These are phyloP conservation scores for Colletotrichum truncatum DNA, from an alignment of 2,329 filamentous ascomycete species.

Conservation along the genomic window DNA sequence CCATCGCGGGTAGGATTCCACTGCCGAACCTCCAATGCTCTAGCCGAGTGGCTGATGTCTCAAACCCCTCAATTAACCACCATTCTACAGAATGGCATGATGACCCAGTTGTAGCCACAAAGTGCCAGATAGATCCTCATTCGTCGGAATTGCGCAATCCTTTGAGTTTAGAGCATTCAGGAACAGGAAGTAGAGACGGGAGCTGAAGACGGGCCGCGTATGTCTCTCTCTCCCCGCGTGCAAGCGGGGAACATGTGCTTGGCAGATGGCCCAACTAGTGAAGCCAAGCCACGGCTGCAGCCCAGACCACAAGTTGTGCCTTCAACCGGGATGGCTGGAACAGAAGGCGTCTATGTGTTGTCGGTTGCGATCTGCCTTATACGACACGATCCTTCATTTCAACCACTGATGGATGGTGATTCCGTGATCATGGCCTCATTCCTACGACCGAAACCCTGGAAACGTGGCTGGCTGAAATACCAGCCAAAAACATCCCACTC, in stretches of 20 bases:
- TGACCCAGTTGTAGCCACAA: not conserved
- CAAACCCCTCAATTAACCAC: not conserved
- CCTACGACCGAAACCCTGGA: not conserved
- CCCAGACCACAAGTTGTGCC: not conserved
- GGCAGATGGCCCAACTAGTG: not conserved
- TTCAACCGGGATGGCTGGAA: not conserved
- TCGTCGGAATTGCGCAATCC: not conserved
- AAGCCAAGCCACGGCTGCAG: not conserved
- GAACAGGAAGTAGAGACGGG: not conserved
- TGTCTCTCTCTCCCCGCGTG: not conserved
- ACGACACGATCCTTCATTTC: not conserved
- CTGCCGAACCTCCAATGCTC: not conserved
- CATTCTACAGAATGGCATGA: not conserved
- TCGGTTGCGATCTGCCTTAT: not conserved
- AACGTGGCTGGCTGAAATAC: not conserved
- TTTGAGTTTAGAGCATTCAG: not conserved
- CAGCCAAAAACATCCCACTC: not conserved
- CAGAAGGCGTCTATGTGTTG: not conserved
- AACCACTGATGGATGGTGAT: not conserved
- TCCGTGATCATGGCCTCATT: not conserved
- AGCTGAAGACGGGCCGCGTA: not conserved
- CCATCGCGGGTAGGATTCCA: not conserved
- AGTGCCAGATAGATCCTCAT: not conserved
- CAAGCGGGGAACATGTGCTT: not conserved
- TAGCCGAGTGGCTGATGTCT: not conserved